Conservation (phyloP, 176 grass and related monocot genomes). For the Saccharum spontaneum region DNA sequence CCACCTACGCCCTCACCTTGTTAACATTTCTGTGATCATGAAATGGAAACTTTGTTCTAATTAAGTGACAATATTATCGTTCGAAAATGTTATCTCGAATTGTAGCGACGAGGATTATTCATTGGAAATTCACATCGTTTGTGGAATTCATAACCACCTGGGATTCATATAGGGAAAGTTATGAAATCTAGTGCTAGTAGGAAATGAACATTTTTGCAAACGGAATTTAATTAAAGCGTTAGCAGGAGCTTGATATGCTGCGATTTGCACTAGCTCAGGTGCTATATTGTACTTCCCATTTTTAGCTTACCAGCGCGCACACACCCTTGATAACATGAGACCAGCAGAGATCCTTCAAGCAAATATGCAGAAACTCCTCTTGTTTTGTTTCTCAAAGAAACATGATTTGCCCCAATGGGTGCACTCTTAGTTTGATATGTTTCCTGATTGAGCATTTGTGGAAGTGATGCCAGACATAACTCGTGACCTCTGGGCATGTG, state of each 20-base stretch:
- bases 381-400: neutral
- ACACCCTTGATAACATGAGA: neutral
- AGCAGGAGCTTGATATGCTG: neutral
- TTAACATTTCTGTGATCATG: neutral
- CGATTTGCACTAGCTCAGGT: neutral
- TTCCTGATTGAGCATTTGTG: neutral
- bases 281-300: neutral
- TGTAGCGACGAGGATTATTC: neutral
- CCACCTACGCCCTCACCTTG: neutral
- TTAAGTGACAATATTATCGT: no score
- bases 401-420: neutral
- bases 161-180: neutral
- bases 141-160: neutral
- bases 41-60: neutral
- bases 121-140: neutral
- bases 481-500: neutral
- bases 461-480: neutral
- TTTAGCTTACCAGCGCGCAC: neutral
- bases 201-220: neutral
- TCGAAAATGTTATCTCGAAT: neutral
- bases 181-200: neutral
- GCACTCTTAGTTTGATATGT: slow-evolving; percentile 10
- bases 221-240: neutral
- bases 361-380: neutral
- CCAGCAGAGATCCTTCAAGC: neutral